Evolutionary conservation across 2,329 filamentous ascomycete species (phyloP).

Genomic region (Chrysoporthe puriensis): DNA sequence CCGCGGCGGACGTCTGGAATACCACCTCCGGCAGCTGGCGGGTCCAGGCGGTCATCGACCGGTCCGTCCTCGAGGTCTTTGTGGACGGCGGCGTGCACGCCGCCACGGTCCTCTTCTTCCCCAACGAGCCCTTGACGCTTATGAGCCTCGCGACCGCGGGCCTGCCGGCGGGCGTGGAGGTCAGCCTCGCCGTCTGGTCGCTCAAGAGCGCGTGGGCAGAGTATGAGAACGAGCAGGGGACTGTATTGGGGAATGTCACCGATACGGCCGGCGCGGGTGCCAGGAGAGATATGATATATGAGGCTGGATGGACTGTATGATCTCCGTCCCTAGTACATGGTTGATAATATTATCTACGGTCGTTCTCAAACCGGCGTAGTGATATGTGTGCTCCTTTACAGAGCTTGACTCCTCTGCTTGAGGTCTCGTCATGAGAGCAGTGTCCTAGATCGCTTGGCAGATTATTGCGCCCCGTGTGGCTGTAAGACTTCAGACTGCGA

Average conservation of each 20-base stretch:
- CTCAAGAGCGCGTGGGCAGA: slow-evolving; percentile 43
- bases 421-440: no score
- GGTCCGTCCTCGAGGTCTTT: slow-evolving; percentile 59
- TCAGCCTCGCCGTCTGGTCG: slow-evolving; percentile 42
- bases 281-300: slow-evolving; percentile 31
- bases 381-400: no score
- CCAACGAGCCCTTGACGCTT: slow-evolving; percentile 45
- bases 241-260: slow-evolving; percentile 35
- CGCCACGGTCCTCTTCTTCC: slow-evolving; percentile 56
- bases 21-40: slow-evolving; percentile 29
- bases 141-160: slow-evolving; percentile 41
- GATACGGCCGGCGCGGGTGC: not conserved
- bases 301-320: slow-evolving; percentile 22
- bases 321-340: not conserved
- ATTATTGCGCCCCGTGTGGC: no score
- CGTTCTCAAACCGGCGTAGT: no score
- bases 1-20: slow-evolving; percentile 36
- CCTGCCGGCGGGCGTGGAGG: slow-evolving; percentile 40
- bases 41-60: slow-evolving; percentile 56
- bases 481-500: no score
- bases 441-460: no score
- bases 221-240: slow-evolving; percentile 34
- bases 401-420: no score
- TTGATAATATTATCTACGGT: not conserved
- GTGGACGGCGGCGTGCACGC: slow-evolving; percentile 53